A percentile compares a stretch with the other conserved stretches of the same genome.
Evolutionary conservation across 768 basidiomycete species (phyloP).

Genomic region (Mrakia gelida): DNA sequence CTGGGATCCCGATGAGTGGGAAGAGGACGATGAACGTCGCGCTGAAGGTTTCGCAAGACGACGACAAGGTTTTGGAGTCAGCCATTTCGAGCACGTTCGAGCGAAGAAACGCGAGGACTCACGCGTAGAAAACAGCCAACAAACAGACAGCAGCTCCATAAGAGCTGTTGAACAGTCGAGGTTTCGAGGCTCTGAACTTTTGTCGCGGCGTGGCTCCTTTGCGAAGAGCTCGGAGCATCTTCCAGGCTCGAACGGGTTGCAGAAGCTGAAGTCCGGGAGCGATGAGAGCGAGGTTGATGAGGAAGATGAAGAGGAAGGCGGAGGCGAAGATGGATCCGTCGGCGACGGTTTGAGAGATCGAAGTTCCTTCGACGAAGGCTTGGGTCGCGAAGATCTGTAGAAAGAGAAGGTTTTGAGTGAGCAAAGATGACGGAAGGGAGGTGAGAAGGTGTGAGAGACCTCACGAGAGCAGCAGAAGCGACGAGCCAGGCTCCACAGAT

Average conservation of each 20-base stretch:
- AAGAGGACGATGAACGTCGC: constrained; percentile 19
- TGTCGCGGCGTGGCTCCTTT: not conserved
- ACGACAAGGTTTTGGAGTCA: no score
- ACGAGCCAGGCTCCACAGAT: constrained; percentile 14
- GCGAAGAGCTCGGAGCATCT: not conserved
- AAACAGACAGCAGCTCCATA: not conserved
- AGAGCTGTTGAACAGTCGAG: not conserved
- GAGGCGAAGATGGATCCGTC: constrained; percentile 12
- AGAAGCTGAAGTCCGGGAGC: constrained; percentile 17
- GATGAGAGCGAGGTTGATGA: constrained; percentile 18
- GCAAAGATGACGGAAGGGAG: not conserved
- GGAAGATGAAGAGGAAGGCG: constrained; percentile 21
- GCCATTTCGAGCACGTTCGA: not conserved
- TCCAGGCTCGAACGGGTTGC: not conserved
- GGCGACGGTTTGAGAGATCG: not conserved
- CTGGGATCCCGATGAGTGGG: constrained; percentile 11
- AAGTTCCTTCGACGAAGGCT: not conserved
- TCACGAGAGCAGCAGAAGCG: not conserved
- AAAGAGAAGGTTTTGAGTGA: not conserved
- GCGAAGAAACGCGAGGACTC: not conserved
- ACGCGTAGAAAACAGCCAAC: constrained; percentile 21
- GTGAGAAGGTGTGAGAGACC: no score
- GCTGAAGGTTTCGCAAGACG: not conserved
- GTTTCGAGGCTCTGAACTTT: not conserved
- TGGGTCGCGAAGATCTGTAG: constrained; percentile 8